Evolutionary conservation across 1,139 yeast species (phyloP), one percentile per base, ranked within the genome.

Genomic region (Taphrina betulina): DNA sequence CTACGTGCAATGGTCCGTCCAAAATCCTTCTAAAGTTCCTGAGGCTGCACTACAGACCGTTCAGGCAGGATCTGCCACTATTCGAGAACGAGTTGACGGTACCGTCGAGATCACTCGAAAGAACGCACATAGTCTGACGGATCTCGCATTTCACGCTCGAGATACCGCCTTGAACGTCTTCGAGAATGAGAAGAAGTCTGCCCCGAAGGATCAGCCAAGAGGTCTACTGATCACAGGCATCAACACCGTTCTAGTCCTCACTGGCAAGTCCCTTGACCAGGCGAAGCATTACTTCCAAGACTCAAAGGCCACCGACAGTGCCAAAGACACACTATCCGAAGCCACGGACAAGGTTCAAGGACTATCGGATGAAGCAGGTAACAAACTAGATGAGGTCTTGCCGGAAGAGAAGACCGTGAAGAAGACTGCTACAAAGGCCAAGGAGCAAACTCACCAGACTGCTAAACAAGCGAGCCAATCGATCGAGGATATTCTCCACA

Each of bases 161-260:
- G 26, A 24, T 12, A 35, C 36, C 24, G 44, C 54, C 3, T 8
- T 50, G 22, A 22, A 42, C 16, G 54, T 50, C 14, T 38, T 14
- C 28, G 29, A 38, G 33, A 16, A 20, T 16, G 46, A 38, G 24
- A 16, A 31, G 17, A 40, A 40, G 12, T 29, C 37, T 10, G 54
- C 54, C n/a, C 54, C 54, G 2, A 34, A 50, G 16, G 54, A 40
- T 31, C 46, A 38, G 33, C 54, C 54, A 16, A 19, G 46, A 5
- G 40, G 54, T 14, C 41, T 40, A 10, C 23, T 40, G 26, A 16
- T 38, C 20, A 40, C 46, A 31, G 10, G 41, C 34, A 31, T 50
- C 54, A 50, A 38, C 33, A 33, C 54, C 7, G 37, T 46, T 10
- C 33, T 50, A 7, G 44, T 40, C 24, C 40, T 50, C 16, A 40